phyloP scores from a whole-genome alignment of 163 green algal genomes.

The Trebouxiophyceae sp. region DNA sequence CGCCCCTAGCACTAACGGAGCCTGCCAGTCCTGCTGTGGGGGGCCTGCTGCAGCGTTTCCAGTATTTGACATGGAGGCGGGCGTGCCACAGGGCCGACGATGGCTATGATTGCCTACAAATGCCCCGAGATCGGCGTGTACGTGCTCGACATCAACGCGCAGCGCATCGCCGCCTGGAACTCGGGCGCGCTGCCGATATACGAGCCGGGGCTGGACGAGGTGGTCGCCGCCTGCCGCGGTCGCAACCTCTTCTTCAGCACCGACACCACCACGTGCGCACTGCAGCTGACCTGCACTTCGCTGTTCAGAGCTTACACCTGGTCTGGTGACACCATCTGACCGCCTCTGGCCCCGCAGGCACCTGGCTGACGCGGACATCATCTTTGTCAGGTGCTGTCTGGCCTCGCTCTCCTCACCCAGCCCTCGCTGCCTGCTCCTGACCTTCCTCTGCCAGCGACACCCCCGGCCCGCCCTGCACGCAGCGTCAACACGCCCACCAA shows the following conservation, averaged over 20 bases:
- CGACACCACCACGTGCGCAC: constrained; percentile 84
- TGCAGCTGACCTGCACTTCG: no score
- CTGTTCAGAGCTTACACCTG: no score
- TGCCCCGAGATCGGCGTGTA: constrained; percentile 77
- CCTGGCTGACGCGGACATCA: constrained; percentile 85
- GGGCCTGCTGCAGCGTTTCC: background rate
- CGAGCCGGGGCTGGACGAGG: constrained; percentile 91
- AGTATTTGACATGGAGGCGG: background rate
- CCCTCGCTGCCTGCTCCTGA: background rate
- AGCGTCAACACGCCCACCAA: constrained; percentile 99
- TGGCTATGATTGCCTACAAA: constrained; percentile 94
- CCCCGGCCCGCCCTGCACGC: background rate
- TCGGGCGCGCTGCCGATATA: constrained; percentile 94
- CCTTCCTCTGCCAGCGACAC: background rate
- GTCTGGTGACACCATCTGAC: no score
- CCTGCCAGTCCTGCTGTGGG: no score
- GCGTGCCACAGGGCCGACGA: constrained; percentile 74
- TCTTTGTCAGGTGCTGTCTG: constrained; percentile 84
- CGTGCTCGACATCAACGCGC: constrained; percentile 90
- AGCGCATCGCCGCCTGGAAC: constrained; percentile 93
- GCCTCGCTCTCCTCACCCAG: background rate
- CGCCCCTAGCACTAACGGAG: no score
- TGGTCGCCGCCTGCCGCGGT: constrained; percentile 73
- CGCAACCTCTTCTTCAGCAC: constrained; percentile 97
- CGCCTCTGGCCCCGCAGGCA: no score